Evolutionary conservation across 306 rosid genomes (phyloP), one percentile per base, ranked within the genome.

Genomic region (Fragaria iinumae): DNA sequence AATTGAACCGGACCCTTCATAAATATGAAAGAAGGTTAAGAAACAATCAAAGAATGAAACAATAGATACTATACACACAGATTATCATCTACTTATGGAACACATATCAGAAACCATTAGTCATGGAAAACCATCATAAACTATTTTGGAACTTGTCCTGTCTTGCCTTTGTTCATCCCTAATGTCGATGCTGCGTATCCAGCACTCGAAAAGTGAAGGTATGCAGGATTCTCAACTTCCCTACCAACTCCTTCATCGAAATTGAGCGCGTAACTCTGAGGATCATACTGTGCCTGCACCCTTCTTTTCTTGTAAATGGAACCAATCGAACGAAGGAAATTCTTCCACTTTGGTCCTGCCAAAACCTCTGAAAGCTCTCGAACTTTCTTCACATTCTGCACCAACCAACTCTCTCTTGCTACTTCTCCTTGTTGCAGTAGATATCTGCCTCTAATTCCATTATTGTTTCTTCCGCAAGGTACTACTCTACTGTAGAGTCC

Each of bases 191-290:
- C 63, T 34, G 76, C 85, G 17, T 11, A 77, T 7, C 79, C 65
- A 45, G 81, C 53, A 18, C 34, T 59, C 36, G 78, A 79, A 71
- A 79, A 83, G 49, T 21, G 36, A 49, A 49, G 80, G 79, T 49
- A 57, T 20, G 27, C 36, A 48, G 29, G 3, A 21, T 4, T 71
- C 18, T 77, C 82, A 16, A 0, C 38, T 1, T 85, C 65, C 25
- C 57, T 55, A 23, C 69, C 72, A 49, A 52, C 27, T 11, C 89
- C 85, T 7, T 84, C 80, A 4, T 86, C 87, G 64, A 86, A 89
- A 72, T 89, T 81, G 27, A 89, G 89, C 1, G 82, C 84, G 57
- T 89, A 89, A 71, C 89, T 89, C 71, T 72, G 70, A 0, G 86
- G 85, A 38, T 89, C 89, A 72, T 84, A 87, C 53, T 75, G 86